phyloP scores from a whole-genome alignment of 202 grass and related monocot species.

The Panicum hallii region DNA sequence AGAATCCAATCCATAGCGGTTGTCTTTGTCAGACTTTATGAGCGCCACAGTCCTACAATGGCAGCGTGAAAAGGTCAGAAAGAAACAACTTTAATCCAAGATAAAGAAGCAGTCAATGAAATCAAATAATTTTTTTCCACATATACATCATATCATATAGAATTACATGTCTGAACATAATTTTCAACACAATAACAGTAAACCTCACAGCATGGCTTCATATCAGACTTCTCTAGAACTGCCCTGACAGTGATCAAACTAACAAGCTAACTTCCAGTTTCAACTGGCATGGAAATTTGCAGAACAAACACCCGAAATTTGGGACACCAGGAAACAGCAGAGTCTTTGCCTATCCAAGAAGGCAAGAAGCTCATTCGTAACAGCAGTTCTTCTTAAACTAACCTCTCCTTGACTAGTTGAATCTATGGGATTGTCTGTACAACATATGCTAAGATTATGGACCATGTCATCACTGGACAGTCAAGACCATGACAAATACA shows the following conservation, averaged over 20 bases:
- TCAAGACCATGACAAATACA: neutral
- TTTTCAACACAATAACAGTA: neutral
- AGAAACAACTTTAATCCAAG: neutral
- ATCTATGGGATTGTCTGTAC: neutral
- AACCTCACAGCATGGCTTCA: neutral
- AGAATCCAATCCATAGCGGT: slow-evolving; percentile 71
- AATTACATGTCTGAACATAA: neutral
- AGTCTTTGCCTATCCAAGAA: neutral
- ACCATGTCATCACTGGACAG: neutral
- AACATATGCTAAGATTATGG: neutral
- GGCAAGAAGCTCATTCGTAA: neutral
- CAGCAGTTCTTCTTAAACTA: neutral
- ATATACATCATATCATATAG: neutral
- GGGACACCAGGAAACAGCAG: neutral
- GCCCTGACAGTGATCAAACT: neutral
- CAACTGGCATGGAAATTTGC: neutral
- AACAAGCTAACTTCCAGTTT: slow-evolving; percentile 14
- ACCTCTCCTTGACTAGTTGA: neutral
- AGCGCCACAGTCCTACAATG: slow-evolving; percentile 69
- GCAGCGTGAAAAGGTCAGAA: slow-evolving; percentile 28
- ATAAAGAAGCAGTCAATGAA: neutral
- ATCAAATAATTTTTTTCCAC: neutral
- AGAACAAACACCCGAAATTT: neutral
- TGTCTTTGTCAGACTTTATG: slow-evolving; percentile 90
- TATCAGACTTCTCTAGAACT: neutral